Conservation (phyloP, 805 yeast genomes). For the Clavispora vitiphila region DNA sequence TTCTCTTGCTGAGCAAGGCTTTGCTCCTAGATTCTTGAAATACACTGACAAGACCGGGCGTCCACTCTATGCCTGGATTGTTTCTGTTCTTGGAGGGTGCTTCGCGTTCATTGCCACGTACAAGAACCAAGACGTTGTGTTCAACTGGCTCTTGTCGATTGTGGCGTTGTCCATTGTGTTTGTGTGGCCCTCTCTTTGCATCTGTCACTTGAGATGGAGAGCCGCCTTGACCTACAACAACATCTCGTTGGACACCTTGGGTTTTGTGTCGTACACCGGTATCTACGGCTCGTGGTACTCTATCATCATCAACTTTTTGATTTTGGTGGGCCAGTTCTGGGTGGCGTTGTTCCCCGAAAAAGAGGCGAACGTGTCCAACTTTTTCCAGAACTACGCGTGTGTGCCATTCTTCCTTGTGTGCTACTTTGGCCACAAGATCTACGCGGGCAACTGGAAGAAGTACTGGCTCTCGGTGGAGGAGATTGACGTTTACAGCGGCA, state of each 20-base stretch:
- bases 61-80: slow-evolving; percentile 23
- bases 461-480: slow-evolving; percentile 16
- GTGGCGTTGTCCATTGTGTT: slow-evolving; percentile 24
- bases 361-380: slow-evolving; percentile 21
- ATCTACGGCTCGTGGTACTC: slow-evolving; percentile 35
- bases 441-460: slow-evolving; percentile 18
- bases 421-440: slow-evolving; percentile 21
- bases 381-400: slow-evolving; percentile 26
- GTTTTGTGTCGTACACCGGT: slow-evolving; percentile 35
- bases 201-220: slow-evolving; percentile 26
- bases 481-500: slow-evolving; percentile 18
- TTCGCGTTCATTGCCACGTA: slow-evolving; percentile 25
- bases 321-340: slow-evolving; percentile 41
- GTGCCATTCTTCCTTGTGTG: slow-evolving; percentile 19
- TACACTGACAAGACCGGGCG: slow-evolving; percentile 24
- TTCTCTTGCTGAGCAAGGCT: slow-evolving; percentile 25
- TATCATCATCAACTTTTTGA: slow-evolving; percentile 24
- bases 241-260: slow-evolving; percentile 19
- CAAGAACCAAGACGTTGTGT: slow-evolving; percentile 29
- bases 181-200: slow-evolving; percentile 22
- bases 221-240: slow-evolving; percentile 22
- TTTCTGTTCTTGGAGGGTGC: slow-evolving; percentile 19
- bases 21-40: slow-evolving; percentile 26
- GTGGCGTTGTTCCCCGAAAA: slow-evolving; percentile 36
- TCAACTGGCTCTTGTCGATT: slow-evolving; percentile 26